A percentile compares a stretch with the other conserved stretches of the same genome.
These are phyloP conservation scores for Gracilariopsis chorda DNA, from an alignment of 23 red algal species.

Conservation along the genomic window DNA sequence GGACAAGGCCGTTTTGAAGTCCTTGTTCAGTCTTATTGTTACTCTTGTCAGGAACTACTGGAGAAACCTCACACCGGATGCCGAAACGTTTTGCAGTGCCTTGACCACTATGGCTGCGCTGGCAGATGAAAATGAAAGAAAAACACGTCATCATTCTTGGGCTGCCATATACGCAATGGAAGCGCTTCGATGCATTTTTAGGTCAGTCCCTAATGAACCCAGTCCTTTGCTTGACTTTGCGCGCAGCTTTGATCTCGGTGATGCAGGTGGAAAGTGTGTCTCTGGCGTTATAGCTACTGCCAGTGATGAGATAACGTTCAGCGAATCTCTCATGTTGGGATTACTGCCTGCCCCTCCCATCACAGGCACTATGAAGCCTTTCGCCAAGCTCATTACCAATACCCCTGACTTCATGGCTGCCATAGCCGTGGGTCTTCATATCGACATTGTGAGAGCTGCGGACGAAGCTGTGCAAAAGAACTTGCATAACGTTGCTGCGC, in stretches of 20 bases:
- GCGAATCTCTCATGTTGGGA: neutral
- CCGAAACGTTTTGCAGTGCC: constrained; percentile 1
- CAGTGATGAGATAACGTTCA: neutral
- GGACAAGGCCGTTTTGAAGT: constrained; percentile 9
- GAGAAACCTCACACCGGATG: constrained; percentile 24
- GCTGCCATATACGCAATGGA: constrained; percentile 37
- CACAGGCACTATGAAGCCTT: constrained; percentile 23
- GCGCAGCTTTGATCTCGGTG: constrained; percentile 8
- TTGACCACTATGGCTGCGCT: constrained; percentile 48
- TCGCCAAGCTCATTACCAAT: constrained; percentile 26
- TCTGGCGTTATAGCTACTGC: neutral
- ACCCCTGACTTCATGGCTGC: neutral
- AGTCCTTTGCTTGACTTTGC: constrained; percentile 17
- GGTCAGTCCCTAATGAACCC: neutral
- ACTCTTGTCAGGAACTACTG: constrained; percentile 37
- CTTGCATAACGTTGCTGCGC: neutral
- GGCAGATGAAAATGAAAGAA: too few species aligned
- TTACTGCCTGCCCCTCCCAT: constrained; percentile 37
- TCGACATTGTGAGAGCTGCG: constrained; percentile 35
- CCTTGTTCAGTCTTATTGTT: constrained; percentile 44
- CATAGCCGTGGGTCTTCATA: constrained; percentile 9
- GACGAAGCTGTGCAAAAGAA: neutral
- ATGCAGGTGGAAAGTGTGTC: neutral
- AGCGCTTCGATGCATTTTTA: constrained; percentile 36
- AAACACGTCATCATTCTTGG: too few species aligned